phyloP scores from a whole-genome alignment of 495 filamentous ascomycete genomes.

The Neurospora terricola region DNA sequence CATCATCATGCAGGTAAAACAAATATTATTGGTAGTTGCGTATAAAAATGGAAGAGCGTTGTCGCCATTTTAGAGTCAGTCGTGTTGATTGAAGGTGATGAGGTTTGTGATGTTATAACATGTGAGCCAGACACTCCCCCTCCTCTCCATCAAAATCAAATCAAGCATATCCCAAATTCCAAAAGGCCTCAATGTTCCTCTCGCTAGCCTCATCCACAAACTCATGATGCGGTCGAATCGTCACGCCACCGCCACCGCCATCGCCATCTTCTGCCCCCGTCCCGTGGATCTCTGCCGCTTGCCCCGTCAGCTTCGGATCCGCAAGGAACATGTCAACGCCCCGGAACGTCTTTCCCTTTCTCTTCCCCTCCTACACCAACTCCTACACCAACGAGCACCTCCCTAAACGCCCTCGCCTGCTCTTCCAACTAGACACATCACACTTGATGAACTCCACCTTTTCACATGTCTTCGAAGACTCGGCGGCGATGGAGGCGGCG shows the following conservation, averaged over 20 bases:
- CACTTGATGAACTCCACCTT: conserved; percentile 19
- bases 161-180: conserved; percentile 35
- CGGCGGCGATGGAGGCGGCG: conserved; percentile 20
- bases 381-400: too few species aligned
- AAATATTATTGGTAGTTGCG: background rate
- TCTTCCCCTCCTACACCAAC: too few species aligned
- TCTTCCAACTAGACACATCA: conserved; percentile 41
- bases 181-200: conserved; percentile 41
- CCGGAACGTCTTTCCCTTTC: conserved; percentile 10
- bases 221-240: conserved; percentile 35
- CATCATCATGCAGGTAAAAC: background rate
- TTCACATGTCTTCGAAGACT: conserved; percentile 24
- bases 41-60: background rate
- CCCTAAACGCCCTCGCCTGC: conserved; percentile 34
- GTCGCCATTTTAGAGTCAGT: background rate
- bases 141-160: background rate
- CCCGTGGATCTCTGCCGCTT: conserved; percentile 44
- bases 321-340: conserved; percentile 35
- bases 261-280: conserved; percentile 8
- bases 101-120: background rate
- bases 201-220: conserved; percentile 42
- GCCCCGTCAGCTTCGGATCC: conserved; percentile 33
- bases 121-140: too few species aligned
- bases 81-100: background rate
- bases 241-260: conserved; percentile 25